A percentile compares a stretch with the other conserved stretches of the same genome.
Evolutionary conservation across 2,329 filamentous ascomycete genomes (phyloP).

Genomic region (Hypoxylon sp.): DNA sequence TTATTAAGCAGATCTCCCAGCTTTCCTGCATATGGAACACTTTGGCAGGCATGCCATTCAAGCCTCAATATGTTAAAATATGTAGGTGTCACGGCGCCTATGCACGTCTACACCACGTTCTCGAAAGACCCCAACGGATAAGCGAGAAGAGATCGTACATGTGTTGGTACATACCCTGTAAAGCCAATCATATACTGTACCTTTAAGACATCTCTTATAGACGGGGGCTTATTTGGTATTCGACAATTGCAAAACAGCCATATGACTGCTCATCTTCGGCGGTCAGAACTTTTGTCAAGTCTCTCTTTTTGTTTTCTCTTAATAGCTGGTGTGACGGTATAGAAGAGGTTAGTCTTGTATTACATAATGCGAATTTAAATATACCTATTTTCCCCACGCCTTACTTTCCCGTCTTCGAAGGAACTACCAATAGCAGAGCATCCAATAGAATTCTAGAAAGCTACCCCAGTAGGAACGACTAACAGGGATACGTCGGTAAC

Average conservation of each 20-base stretch:
- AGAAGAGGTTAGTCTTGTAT: not conserved
- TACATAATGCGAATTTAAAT: slow-evolving; percentile 6
- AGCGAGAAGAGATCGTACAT: slow-evolving; percentile 28
- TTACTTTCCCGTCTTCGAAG: not conserved
- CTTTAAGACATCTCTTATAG: not conserved
- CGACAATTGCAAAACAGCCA: not conserved
- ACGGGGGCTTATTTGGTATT: not conserved
- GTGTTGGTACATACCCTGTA: slow-evolving; percentile 2
- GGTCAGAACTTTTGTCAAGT: not conserved
- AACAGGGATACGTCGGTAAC: slow-evolving; percentile 23
- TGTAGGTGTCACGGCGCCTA: slow-evolving; percentile 51
- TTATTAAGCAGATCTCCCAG: slow-evolving; percentile 27
- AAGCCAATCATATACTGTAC: not conserved
- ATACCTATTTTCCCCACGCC: not conserved
- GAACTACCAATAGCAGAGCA: not conserved
- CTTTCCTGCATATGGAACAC: slow-evolving; percentile 11
- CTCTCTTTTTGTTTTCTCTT: not conserved
- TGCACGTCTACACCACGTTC: slow-evolving; percentile 46
- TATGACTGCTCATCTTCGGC: not conserved
- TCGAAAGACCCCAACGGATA: slow-evolving; percentile 34
- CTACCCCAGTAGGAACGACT: slow-evolving; percentile 18
- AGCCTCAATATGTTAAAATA: slow-evolving; percentile 21
- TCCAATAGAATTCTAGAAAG: slow-evolving; percentile 25
- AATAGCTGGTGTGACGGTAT: not conserved
- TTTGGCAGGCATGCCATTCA: slow-evolving; percentile 15